Evolutionary conservation across 2,329 filamentous ascomycete genomes (phyloP), one percentile per base, ranked within the genome.

Genomic region (Thielaviopsis musarum): DNA sequence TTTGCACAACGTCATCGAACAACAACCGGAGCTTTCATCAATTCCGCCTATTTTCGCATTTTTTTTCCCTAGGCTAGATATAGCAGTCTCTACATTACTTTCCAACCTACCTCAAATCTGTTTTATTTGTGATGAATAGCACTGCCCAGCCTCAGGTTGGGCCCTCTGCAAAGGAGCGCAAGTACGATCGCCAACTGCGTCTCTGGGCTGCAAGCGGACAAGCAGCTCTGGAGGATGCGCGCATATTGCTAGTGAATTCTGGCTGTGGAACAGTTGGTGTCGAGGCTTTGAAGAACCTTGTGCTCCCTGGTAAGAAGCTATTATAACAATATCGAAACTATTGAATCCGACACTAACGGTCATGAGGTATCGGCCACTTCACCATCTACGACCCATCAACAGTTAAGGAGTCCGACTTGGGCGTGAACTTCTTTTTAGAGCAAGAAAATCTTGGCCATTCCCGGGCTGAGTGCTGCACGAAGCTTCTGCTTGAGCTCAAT

Each of bases 401-500:
- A 2, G 91, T 98, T n/a, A 76, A 75, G 1, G 85, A 95, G 65
- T 77, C 83, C 51, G 93, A 98, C 67, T 75, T 98, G 49, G 93
- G 94, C 4, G 85, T 96, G 63, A 98, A 98, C 72, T 98, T 98
- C 77, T 98, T 98, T 67, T 76, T 98, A 0, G 88, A 95, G 62
- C 83, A 93, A 65, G 75, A 77, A 55, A 85, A 83, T 64, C 69
- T 95, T 45, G 91, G 90, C 58, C 84, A 83, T 66, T 83, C 83
- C 26, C 83, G 93, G 65, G 88, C 91, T 1, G 80, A 89, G 69
- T 84, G 87, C 68, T 87, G 86, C 59, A 84, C 85, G 61, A 83
- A 84, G 63, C 76, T 91, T 59, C 76, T 98, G 52, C 77, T 83
- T 63, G 94, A 98, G 70, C 76, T 98, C 62, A 98, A 98, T 67